Percentiles rank a stretch among this genome's conserved stretches.
Evolutionary conservation across 129 eudicot genomes (phyloP).

Genomic region (Calendula officinalis): DNA sequence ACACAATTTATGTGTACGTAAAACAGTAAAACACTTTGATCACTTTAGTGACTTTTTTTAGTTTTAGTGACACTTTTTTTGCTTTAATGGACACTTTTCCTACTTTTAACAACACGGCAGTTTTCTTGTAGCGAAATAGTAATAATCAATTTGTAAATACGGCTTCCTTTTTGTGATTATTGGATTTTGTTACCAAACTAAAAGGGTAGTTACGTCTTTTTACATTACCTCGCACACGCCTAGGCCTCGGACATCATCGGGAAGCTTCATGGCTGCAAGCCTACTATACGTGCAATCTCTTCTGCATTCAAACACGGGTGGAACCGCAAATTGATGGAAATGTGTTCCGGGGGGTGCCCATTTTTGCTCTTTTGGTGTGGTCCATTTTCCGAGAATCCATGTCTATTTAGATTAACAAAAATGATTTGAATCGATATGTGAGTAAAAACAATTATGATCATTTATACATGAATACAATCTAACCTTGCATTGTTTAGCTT

Average conservation of each 20-base stretch:
- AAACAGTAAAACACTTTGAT: too few relatives aligned
- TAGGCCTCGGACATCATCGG: conserved; percentile 71
- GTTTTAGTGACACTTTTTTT: too few relatives aligned
- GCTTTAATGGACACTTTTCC: too few relatives aligned
- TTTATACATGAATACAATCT: neutral
- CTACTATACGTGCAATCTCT: conserved; percentile 87
- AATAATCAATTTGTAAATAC: too few relatives aligned
- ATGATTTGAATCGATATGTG: neutral
- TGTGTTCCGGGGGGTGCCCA: conserved; percentile 92
- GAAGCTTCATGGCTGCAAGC: conserved; percentile 92
- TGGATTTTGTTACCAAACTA: too few relatives aligned
- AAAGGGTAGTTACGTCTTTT: conserved; percentile 20
- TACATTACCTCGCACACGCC: conserved; percentile 75
- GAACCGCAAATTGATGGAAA: conserved; percentile 95
- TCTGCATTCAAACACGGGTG: conserved; percentile 69
- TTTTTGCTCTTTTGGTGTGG: conserved; percentile 71
- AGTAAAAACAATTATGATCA: neutral
- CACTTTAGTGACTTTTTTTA: too few relatives aligned
- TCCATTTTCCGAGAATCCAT: conserved; percentile 90
- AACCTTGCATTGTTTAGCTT: conserved; percentile 81
- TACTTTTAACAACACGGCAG: too few relatives aligned
- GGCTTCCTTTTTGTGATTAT: too few relatives aligned
- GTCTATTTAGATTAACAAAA: conserved; percentile 41
- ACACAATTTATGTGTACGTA: too few relatives aligned
- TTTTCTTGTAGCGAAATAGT: too few relatives aligned